These are phyloP conservation scores for Rhodosporidiobolus odoratus DNA, from an alignment of 768 basidiomycete genomes.

Conservation along the genomic window DNA sequence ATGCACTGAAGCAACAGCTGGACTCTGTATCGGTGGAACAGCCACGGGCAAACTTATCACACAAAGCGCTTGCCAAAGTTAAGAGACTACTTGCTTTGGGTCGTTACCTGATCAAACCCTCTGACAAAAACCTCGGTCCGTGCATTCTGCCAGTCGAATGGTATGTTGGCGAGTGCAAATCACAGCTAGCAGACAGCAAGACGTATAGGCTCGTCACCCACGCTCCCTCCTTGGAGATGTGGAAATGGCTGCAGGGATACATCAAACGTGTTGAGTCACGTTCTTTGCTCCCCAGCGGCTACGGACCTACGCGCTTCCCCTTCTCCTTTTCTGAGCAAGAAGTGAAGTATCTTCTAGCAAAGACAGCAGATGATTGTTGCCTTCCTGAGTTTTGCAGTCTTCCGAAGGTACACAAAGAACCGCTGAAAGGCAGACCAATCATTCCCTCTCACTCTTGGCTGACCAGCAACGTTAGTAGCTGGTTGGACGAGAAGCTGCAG, in stretches of 20 bases:
- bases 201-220: not conserved
- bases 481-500: not conserved
- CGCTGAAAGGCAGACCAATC: not conserved
- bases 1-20: not conserved
- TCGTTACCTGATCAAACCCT: not conserved
- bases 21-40: not conserved
- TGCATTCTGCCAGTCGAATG: not conserved
- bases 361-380: not conserved
- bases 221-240: not conserved
- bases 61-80: not conserved
- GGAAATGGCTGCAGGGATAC: not conserved
- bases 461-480: not conserved
- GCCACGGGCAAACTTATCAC: not conserved
- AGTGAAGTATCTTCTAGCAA: not conserved
- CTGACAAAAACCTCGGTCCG: not conserved
- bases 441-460: conserved; percentile 1
- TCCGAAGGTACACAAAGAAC: not conserved
- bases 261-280: not conserved
- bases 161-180: not conserved
- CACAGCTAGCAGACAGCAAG: not conserved
- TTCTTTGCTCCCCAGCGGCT: not conserved
- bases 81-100: not conserved
- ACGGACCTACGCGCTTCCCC: not conserved
- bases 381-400: not conserved
- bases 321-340: not conserved